Percentiles rank a stretch among this genome's conserved stretches.
These are phyloP conservation scores for Ophidiomyces ophidiicola DNA, from an alignment of 2,329 filamentous ascomycete genomes.

Conservation along the genomic window DNA sequence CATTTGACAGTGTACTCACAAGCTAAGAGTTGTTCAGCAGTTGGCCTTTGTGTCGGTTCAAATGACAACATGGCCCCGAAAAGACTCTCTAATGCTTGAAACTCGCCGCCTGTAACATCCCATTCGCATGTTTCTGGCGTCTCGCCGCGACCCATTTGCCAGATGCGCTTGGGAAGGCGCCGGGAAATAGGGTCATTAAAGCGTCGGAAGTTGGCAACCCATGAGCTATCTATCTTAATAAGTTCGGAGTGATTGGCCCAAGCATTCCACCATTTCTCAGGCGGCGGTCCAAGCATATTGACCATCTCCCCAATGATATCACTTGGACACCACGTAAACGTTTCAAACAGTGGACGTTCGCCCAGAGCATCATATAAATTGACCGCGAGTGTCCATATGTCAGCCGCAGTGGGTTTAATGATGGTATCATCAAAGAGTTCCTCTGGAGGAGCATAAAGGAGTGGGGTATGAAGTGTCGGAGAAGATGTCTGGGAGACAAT, in stretches of 20 bases:
- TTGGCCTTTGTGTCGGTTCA: conserved; percentile 17
- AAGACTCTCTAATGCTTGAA: conserved; percentile 17
- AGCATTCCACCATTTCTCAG: conserved; percentile 16
- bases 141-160: conserved; percentile 19
- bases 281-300: conserved; percentile 17
- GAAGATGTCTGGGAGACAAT: conserved; percentile 15
- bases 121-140: conserved; percentile 17
- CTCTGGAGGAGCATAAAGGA: conserved; percentile 18
- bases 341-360: conserved; percentile 19
- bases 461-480: conserved; percentile 18
- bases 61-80: conserved; percentile 18
- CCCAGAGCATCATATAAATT: conserved; percentile 17
- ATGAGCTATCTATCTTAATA: conserved; percentile 18
- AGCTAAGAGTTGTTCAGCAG: conserved; percentile 15
- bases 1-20: conserved; percentile 18
- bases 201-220: conserved; percentile 15
- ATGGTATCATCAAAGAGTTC: conserved; percentile 14
- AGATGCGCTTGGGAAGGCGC: conserved; percentile 15
- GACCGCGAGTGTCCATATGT: conserved; percentile 19
- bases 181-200: conserved; percentile 15
- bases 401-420: conserved; percentile 15
- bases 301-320: conserved; percentile 19
- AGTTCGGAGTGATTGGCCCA: conserved; percentile 17
- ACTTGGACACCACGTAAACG: conserved; percentile 17
- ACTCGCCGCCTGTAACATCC: conserved; percentile 19